phyloP scores from a whole-genome alignment of 352 stramenopile species.

The Phytophthora aleatoria region DNA sequence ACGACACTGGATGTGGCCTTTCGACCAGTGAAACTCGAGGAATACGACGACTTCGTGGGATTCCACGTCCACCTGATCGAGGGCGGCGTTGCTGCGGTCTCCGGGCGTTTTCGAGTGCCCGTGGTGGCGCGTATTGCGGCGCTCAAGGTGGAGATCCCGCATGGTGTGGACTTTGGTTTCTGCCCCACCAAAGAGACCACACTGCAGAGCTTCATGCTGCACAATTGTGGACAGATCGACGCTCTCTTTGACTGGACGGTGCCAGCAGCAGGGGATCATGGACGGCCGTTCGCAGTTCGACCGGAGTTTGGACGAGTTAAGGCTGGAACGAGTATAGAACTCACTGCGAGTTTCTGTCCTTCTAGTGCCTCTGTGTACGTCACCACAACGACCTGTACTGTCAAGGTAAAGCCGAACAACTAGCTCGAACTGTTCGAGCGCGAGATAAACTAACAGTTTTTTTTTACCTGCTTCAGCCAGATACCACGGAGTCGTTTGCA shows the following conservation, averaged over 20 bases:
- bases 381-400: constrained; percentile 65
- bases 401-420: constrained; percentile 50
- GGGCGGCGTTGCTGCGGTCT: constrained; percentile 65
- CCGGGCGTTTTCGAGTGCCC: constrained; percentile 85
- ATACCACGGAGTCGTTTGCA: constrained; percentile 28
- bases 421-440: not conserved
- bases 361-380: constrained; percentile 86
- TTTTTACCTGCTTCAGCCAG: constrained; percentile 28
- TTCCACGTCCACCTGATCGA: constrained; percentile 90
- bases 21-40: constrained; percentile 86
- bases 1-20: constrained; percentile 91
- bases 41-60: constrained; percentile 92
- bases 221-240: constrained; percentile 90
- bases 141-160: constrained; percentile 63
- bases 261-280: constrained; percentile 60
- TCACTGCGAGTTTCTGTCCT: constrained; percentile 79
- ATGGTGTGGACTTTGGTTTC: constrained; percentile 87
- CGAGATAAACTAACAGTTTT: not conserved
- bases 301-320: constrained; percentile 66
- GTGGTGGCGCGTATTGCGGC: constrained; percentile 84
- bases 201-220: constrained; percentile 69
- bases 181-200: constrained; percentile 88
- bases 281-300: constrained; percentile 79
- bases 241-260: constrained; percentile 86
- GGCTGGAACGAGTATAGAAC: constrained; percentile 65